These are phyloP conservation scores for Wickerhamiella infanticola DNA, from an alignment of 1,139 yeast genomes.

Conservation along the genomic window DNA sequence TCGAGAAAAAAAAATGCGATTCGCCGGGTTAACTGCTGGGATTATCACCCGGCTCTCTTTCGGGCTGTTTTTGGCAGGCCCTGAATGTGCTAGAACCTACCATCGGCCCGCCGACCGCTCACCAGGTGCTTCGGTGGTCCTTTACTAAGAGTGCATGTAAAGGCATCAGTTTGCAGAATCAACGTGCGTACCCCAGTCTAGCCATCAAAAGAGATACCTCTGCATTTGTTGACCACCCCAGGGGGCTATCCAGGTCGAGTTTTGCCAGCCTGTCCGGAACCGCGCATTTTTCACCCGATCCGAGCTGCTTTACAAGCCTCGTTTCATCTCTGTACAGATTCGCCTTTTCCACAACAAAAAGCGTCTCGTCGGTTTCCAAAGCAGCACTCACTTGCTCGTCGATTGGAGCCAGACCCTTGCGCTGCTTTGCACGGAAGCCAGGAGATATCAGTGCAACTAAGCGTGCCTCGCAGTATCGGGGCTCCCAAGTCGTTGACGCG, in stretches of 20 bases:
- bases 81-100: too few species aligned
- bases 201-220: not conserved
- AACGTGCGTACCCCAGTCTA: not conserved
- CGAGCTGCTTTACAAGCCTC: not conserved
- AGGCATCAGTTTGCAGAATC: too few species aligned
- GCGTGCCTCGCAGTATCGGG: constrained; percentile 6
- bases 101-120: too few species aligned
- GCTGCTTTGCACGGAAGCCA: constrained; percentile 23
- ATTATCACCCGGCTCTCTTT: too few species aligned
- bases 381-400: constrained; percentile 8
- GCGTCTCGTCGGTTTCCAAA: constrained; percentile 15
- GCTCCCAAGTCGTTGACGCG: constrained; percentile 1
- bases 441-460: constrained; percentile 4
- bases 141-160: too few species aligned
- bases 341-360: constrained; percentile 37
- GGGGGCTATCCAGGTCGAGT: not conserved
- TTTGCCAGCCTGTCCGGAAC: not conserved
- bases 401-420: constrained; percentile 13
- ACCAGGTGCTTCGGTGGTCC: too few species aligned
- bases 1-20: too few species aligned
- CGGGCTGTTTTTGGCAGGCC: too few species aligned
- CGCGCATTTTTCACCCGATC: not conserved
- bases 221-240: constrained; percentile 1
- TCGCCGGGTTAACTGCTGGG: too few species aligned
- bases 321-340: constrained; percentile 31